Evolutionary conservation across 2,329 filamentous ascomycete species (phyloP), one percentile per base, ranked within the genome.

Genomic region (Fusarium sp.): DNA sequence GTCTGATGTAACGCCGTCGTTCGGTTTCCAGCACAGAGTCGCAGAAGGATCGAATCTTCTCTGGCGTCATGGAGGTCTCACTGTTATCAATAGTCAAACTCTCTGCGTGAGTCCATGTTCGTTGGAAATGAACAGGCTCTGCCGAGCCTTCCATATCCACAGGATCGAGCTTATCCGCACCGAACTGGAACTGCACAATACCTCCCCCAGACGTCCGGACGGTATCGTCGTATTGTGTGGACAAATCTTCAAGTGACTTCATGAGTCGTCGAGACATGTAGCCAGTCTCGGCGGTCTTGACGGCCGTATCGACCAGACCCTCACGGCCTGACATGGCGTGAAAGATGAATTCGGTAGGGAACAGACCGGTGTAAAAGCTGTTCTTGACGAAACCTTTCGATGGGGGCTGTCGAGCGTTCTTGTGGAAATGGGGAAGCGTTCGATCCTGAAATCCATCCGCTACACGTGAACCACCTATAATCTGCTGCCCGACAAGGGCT

Each of bases 231-330:
- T 99, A 99, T 74, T 94, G 90, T 1, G 93, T 93, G 2, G 94
- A 97, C 5, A 98, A 83, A 84, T 99, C 96, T 78, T 99, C 96
- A 48, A 99, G 82, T 5, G 93, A 97, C 81, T 99, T 99, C 95
- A 99, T 99, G 77, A 99, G 80, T 72, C 96, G 91, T 82, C 96
- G 91, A 68, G 95, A 98, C 96, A 99, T 99, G 82, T 99, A 99
- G 69, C 96, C 96, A 13, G 96, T 99, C 80, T 99, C 96, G 54
- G 96, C 96, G 54, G 96, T 99, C 84, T 99, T 99, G 82, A 98
- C 96, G 65, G 96, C 96, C 4, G 96, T 99, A 87, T 99, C 96
- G 76, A 99, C 94, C 71, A 99, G 84, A 89, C 96, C 96, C 88
- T 98, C 96, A 89, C 96, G 92, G 74, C 96, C 96, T 75, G 94